These are phyloP conservation scores for Capsaspora owczarzaki DNA, from an alignment of 78 protist species.

Conservation along the genomic window DNA sequence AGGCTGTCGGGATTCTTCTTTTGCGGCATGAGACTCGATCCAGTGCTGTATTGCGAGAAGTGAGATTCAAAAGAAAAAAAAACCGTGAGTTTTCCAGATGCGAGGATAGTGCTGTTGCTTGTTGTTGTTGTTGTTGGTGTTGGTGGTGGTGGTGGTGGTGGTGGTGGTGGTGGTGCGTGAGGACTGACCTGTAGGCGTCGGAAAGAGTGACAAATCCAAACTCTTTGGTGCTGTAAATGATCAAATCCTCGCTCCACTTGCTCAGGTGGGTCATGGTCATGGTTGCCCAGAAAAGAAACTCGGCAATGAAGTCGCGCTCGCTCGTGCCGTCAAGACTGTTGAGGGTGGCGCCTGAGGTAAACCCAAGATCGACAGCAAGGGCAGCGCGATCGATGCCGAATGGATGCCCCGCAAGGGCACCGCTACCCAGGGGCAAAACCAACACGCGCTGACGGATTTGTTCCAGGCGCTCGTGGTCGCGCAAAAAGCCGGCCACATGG, in stretches of 20 bases:
- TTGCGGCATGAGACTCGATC: slow-evolving; percentile 65
- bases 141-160: no score
- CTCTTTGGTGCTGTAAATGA: slow-evolving; percentile 56
- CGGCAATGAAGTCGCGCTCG: slow-evolving; percentile 62
- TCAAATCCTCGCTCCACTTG: slow-evolving; percentile 57
- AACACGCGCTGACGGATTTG: slow-evolving; percentile 2
- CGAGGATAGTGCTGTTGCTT: no score
- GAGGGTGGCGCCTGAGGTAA: slow-evolving; percentile 16
- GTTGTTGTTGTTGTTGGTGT: no score
- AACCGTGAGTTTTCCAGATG: no score
- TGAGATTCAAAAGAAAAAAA: neutral
- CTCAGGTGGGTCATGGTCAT: slow-evolving; percentile 44
- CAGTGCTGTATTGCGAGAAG: slow-evolving; percentile 26
- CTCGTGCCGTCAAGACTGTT: slow-evolving; percentile 54
- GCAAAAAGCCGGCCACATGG: slow-evolving; percentile 26
- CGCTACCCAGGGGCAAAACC: slow-evolving; percentile 48
- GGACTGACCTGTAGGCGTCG: slow-evolving; percentile 57
- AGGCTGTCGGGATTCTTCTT: slow-evolving; percentile 70
- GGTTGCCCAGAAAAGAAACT: slow-evolving; percentile 42
- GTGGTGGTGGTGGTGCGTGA: no score
- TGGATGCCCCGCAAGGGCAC: slow-evolving; percentile 73
- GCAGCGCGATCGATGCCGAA: slow-evolving; percentile 49
- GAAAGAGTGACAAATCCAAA: slow-evolving; percentile 41
- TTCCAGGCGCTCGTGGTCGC: slow-evolving; percentile 36
- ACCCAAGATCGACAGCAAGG: slow-evolving; percentile 48